Base-by-base conservation (phyloP, 2,329 filamentous ascomycete species). In the Epichloe uncinata region DNA sequence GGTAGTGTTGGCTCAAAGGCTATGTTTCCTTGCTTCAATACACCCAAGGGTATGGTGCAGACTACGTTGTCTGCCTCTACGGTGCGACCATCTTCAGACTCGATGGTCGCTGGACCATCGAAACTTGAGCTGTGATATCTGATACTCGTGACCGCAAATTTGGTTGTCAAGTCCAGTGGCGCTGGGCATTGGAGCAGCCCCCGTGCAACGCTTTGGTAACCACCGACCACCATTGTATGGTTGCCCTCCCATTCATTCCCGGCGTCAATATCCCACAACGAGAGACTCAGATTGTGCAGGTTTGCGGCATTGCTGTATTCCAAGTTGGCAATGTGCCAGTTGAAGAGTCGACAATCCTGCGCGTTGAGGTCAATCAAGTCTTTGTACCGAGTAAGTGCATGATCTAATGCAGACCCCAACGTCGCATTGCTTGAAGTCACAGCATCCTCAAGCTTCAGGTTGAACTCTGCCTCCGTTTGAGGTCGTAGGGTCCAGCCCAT, bases 241-340 rank as follows among this genome's bases (percentile, higher is more conserved):
- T 86, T 83, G 6, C 93, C 93, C 64, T 96, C 90, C 71, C 95
- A 98, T 63, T 98, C 93, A 59, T 98, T 96, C 0, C 93, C 93
- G 46, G 90, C 89, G 62, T 98, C 94, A 60, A 98, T 89, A 65
- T 98, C 94, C 87, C 94, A 97, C 0, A 90, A 84, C 7, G 84
- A 81, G 13, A 98, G 78, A 64, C 91, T 97, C 16, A 98, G 77
- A 54, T 85, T 84, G 56, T 85, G 83, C 49, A 95, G 81, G 56
- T 89, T 94, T 2, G 83, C 87, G 2, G 93, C 93, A 64, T 97
- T 98, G 54, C 91, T 94, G 63, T 98, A 98, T 66, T 98, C 93
- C 13, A 98, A 75, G 62, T 98, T 98, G 56, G 94, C 94, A 64
- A 96, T 85, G 66, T 98, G 94, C 93, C 93, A 98, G 61, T 96